Percentiles rank a stretch among this genome's conserved stretches.
Evolutionary conservation across 2,329 filamentous ascomycete genomes (phyloP).

Genomic region (Hymenoscyphus scutula): DNA sequence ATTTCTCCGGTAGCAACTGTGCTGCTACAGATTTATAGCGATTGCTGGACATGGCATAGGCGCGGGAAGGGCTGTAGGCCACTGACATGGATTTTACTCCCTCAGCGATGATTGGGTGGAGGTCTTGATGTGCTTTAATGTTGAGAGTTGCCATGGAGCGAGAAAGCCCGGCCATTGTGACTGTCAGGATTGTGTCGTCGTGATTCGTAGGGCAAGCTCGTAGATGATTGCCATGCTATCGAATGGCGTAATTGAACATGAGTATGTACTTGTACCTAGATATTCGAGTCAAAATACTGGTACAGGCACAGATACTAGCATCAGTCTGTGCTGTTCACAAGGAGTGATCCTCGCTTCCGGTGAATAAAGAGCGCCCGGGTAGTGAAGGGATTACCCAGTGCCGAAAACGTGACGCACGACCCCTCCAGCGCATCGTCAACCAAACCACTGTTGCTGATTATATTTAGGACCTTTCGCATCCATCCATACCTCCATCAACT

Average conservation of each 20-base stretch:
- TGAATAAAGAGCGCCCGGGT: too few relatives aligned
- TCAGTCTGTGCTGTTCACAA: too few relatives aligned
- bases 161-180: not conserved
- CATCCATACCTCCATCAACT: not conserved
- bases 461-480: not conserved
- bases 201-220: not conserved
- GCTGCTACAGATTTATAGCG: not conserved
- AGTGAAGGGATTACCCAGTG: not conserved
- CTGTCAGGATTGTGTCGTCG: not conserved
- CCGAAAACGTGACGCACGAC: slow-evolving; percentile 6
- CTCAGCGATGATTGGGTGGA: not conserved
- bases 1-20: not conserved
- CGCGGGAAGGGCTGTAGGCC: not conserved
- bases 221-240: not conserved
- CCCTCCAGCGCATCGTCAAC: not conserved
- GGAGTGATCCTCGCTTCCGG: too few relatives aligned
- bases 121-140: not conserved
- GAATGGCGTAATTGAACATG: not conserved
- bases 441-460: not conserved
- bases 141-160: not conserved
- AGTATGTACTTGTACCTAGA: too few relatives aligned
- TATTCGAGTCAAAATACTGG: too few relatives aligned
- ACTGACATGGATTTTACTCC: not conserved
- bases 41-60: not conserved
- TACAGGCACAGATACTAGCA: not conserved